Evolutionary conservation across 768 basidiomycete genomes (phyloP).

Genomic region (Chlorophyllum brunneum): DNA sequence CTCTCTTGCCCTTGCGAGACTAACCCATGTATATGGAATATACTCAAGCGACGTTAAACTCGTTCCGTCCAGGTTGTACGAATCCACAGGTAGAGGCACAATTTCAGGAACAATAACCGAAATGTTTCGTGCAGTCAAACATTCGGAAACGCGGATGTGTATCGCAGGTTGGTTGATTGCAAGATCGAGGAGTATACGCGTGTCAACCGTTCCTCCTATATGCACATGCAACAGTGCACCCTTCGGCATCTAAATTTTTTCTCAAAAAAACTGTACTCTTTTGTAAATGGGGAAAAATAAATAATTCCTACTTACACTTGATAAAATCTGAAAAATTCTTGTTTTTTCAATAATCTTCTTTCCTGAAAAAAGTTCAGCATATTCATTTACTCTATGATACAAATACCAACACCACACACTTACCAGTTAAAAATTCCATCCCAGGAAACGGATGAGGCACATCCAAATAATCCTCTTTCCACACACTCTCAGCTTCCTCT

Average conservation of each 20-base stretch:
- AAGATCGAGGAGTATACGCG: conserved; percentile 43
- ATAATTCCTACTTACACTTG: conserved; percentile 51
- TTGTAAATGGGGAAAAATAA: conserved; percentile 24
- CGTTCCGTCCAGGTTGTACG: conserved; percentile 23
- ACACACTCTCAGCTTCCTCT: conserved; percentile 9
- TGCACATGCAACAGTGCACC: conserved; percentile 74
- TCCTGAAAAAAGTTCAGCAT: no score
- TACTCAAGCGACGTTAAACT: conserved; percentile 44
- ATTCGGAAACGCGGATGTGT: conserved; percentile 48
- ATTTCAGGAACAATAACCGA: conserved; percentile 42
- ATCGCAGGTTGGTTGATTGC: conserved; percentile 55
- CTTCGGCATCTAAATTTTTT: conserved; percentile 90
- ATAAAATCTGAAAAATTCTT: conserved; percentile 55
- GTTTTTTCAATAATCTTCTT: conserved; percentile 57
- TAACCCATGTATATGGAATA: conserved; percentile 46
- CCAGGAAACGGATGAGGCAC: conserved; percentile 14
- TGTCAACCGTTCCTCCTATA: conserved; percentile 69
- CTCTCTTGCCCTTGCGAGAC: conserved; percentile 48
- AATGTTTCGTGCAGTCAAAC: conserved; percentile 39
- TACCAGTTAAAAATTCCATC: conserved; percentile 47
- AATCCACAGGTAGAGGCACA: conserved; percentile 37
- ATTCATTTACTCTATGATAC: no score
- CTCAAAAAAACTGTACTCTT: no score
- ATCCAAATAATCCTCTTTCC: conserved; percentile 8
- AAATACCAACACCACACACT: not conserved